Conservation (phyloP, 371 early-diverging fungal genomes). For the Haplosporangium sp. region DNA sequence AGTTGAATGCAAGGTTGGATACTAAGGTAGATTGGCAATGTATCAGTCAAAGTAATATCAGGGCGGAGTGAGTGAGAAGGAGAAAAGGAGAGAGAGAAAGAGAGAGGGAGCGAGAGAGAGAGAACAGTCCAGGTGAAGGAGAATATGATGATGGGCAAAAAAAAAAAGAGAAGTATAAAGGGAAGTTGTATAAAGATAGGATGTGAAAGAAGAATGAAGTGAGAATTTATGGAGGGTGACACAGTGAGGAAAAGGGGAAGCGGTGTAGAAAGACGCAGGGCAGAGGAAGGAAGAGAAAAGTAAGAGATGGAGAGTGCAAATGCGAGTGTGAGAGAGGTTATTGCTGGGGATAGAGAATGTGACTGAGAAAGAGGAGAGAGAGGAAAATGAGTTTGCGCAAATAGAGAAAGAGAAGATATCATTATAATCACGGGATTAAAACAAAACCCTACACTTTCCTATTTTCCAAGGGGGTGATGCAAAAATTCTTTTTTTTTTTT, state of each 20-base stretch:
- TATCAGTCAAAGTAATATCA: constrained; percentile 18
- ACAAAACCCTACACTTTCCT: not conserved
- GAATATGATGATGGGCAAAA: constrained; percentile 2
- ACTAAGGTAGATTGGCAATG: constrained; percentile 11
- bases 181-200: not conserved
- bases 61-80: not conserved
- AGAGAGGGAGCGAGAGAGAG: not conserved
- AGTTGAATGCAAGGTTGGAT: constrained; percentile 14
- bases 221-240: not conserved
- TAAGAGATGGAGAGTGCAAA: not conserved
- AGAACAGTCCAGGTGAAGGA: constrained; percentile 29
- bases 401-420: not conserved
- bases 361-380: not conserved
- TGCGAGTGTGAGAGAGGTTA: not conserved
- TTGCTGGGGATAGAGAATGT: constrained; percentile 1
- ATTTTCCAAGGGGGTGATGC: constrained; percentile 3
- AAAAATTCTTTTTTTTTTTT: constrained; percentile 1
- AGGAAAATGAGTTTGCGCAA: not conserved
- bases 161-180: no score
- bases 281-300: not conserved
- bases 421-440: constrained; percentile 10
- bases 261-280: not conserved
- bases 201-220: not conserved
- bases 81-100: not conserved
- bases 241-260: not conserved